Evolutionary conservation across 1,139 yeast genomes (phyloP).

Genomic region (Magnusiomyces clavatus): DNA sequence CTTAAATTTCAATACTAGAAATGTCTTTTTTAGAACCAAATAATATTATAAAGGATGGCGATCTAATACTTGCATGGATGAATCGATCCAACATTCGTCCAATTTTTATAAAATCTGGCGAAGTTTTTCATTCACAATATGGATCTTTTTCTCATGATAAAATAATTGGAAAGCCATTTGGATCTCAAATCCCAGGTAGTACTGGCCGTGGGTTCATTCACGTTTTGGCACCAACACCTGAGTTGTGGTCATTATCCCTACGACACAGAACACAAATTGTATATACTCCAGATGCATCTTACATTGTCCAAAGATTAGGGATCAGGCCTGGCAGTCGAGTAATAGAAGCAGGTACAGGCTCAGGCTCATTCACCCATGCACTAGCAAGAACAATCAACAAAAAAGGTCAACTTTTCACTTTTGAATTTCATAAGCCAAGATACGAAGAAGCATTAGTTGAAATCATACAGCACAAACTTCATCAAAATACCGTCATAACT

Average conservation of each 20-base stretch:
- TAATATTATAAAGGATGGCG: constrained; percentile 67
- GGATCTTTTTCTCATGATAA: constrained; percentile 78
- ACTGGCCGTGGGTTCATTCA: constrained; percentile 48
- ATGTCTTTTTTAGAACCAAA: constrained; percentile 41
- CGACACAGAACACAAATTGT: constrained; percentile 98
- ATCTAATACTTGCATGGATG: constrained; percentile 76
- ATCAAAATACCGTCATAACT: constrained; percentile 48
- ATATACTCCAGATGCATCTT: constrained; percentile 90
- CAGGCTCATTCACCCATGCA: constrained; percentile 92
- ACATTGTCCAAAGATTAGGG: constrained; percentile 72
- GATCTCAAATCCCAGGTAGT: constrained; percentile 54
- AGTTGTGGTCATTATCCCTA: constrained; percentile 86
- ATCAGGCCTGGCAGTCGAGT: constrained; percentile 70
- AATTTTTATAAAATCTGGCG: constrained; percentile 51
- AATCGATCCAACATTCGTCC: constrained; percentile 78
- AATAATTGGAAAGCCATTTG: constrained; percentile 78
- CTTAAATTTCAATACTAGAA: background rate
- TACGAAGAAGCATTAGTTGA: constrained; percentile 72
- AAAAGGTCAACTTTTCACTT: constrained; percentile 65
- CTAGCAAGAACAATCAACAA: constrained; percentile 69
- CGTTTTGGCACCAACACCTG: constrained; percentile 86
- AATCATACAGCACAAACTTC: constrained; percentile 62
- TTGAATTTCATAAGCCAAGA: constrained; percentile 85
- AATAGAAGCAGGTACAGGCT: constrained; percentile 97
- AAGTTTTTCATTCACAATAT: constrained; percentile 68